Base-by-base conservation (phyloP, 2,329 filamentous ascomycete genomes). In the Boeremia lycopersici region DNA sequence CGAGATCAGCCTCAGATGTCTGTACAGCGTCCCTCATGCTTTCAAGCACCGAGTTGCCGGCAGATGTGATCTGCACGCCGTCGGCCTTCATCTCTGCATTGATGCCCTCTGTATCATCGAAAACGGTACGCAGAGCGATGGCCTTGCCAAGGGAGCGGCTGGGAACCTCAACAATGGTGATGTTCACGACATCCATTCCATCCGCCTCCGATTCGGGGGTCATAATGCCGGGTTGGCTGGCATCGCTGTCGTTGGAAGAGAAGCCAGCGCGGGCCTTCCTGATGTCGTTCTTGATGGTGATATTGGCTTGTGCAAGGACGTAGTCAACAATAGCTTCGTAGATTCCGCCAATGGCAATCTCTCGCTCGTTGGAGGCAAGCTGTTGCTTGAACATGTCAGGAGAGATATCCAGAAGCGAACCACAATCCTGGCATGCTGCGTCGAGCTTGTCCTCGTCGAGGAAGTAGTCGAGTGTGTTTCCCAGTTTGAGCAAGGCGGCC, bases 71-170 rank as follows among this genome's bases (percentile, higher is more conserved):
- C n/a, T 90, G 84, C 0, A 99, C 84, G 9, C 95, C 95, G 63
- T 99, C 95, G 59, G 93, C 89, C 69, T 93, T 96, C 93, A 99
- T 98, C 78, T 99, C 95, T 0, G 89, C 84, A 65, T 98, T 98
- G 77, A 99, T 97, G 46, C 95, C 95, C 17, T 88, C 81, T n/a
- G 82, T 85, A 66, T 98, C 95, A 63, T 99, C 93, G 66, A 99
- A 99, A 31, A 98, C 86, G 12, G 90, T 91, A 34, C 91, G 89
- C 78, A 99, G 86, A 11, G 90, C 86, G n/a, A 96, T 77, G 0
- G 93, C 95, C 75, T 95, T 97, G 54, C 90, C 92, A 0, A 99
- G 81, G 1, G 84, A 82, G 28, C 90, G 87, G 59, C 88, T 85
- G 0, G 95, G 91, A 8, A 98, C 83, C 63, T 98, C 95, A 6